phyloP scores from a whole-genome alignment of 1,284 basidiomycete species.

The Fomitopsis palustris region DNA sequence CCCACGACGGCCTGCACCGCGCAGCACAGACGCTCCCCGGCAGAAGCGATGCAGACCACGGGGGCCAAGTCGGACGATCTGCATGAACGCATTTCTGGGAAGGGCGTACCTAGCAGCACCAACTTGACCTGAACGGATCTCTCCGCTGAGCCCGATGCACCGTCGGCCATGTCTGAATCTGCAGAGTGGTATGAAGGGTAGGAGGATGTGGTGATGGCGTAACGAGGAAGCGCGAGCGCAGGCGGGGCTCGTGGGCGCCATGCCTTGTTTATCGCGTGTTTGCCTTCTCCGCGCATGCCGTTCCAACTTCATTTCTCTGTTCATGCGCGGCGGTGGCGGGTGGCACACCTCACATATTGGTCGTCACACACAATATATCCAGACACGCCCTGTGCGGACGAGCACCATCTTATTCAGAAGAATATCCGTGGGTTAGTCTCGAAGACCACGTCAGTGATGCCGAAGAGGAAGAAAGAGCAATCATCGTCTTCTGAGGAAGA shows the following conservation, averaged over 20 bases:
- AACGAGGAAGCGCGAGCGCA: constrained; percentile 20
- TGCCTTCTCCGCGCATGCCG: constrained; percentile 1
- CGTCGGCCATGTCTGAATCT: constrained; percentile 57
- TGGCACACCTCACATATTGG: not conserved
- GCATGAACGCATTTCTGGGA: not conserved
- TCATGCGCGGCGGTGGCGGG: not conserved
- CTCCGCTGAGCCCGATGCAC: constrained; percentile 68
- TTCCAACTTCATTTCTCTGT: not conserved
- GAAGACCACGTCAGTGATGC: not conserved
- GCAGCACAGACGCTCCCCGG: not conserved
- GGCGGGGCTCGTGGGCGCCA: constrained; percentile 12
- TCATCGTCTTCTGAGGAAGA: not conserved
- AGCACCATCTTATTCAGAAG: not conserved
- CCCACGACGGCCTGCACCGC: not conserved
- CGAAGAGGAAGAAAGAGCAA: not conserved
- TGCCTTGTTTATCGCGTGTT: constrained; percentile 16
- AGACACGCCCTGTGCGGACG: not conserved
- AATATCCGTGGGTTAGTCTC: not conserved
- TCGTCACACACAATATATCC: not conserved
- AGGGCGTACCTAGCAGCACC: constrained; percentile 70
- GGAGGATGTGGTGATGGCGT: constrained; percentile 22
- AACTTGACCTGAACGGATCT: constrained; percentile 91
- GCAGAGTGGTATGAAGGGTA: constrained; percentile 15
- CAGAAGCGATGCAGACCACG: not conserved
- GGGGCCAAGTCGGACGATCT: not conserved